phyloP scores from a whole-genome alignment of 78 protist genomes.

The Speleostelium caveatum region DNA sequence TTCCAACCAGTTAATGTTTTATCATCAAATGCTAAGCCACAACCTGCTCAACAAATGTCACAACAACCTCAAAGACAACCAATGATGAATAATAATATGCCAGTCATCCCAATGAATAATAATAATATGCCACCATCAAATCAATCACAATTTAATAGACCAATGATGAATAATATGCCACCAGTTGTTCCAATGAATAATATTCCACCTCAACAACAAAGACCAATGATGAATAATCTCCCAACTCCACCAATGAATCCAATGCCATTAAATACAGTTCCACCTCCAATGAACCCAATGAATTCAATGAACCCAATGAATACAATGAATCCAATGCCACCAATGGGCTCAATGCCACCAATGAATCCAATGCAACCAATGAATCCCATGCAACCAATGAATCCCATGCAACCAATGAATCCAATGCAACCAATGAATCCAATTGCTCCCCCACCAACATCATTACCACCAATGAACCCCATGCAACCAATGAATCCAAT shows the following conservation, averaged over 20 bases:
- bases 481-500: not conserved
- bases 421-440: not conserved
- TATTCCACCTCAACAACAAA: too few relatives aligned
- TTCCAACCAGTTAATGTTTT: conserved; percentile 42
- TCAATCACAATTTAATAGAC: not conserved
- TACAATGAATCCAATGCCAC: conserved; percentile 39
- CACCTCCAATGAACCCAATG: too few relatives aligned
- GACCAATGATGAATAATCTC: too few relatives aligned
- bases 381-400: not conserved
- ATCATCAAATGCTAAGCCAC: too few relatives aligned
- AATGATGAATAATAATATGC: not conserved
- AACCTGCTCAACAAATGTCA: not conserved
- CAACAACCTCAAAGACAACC: not conserved
- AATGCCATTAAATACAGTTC: too few relatives aligned
- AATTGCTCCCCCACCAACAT: not conserved
- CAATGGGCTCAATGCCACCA: too few relatives aligned
- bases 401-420: not conserved
- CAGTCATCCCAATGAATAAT: not conserved
- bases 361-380: not conserved
- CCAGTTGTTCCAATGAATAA: not conserved
- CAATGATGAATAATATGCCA: not conserved
- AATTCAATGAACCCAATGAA: not conserved
- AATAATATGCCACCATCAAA: not conserved
- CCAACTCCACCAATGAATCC: not conserved
- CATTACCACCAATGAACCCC: not conserved